Evolutionary conservation across 1,284 basidiomycete species (phyloP).

Genomic region (Moniliophthora roreri): DNA sequence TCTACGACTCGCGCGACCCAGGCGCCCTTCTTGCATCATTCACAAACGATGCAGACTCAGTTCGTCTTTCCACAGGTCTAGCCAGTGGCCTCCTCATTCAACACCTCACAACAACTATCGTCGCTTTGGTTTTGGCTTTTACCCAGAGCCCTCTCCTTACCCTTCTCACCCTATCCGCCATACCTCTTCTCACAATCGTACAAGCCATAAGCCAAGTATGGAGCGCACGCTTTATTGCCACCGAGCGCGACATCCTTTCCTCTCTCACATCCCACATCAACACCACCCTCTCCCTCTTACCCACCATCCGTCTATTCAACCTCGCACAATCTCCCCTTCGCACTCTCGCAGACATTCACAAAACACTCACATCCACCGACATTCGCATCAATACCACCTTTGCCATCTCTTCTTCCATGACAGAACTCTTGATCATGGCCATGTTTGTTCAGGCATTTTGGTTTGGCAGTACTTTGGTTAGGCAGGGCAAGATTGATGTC

Average conservation of each 20-base stretch:
- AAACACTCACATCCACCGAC: conserved; percentile 47
- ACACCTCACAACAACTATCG: conserved; percentile 77
- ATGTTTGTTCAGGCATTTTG: conserved; percentile 99
- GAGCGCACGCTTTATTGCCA: conserved; percentile 64
- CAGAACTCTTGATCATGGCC: conserved; percentile 80
- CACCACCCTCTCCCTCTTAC: conserved; percentile 75
- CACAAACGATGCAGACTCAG: conserved; percentile 89
- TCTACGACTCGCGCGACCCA: conserved; percentile 77
- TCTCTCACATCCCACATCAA: conserved; percentile 79
- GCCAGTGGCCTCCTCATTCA: conserved; percentile 80
- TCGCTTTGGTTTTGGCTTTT: conserved; percentile 84
- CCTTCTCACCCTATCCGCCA: conserved; percentile 87
- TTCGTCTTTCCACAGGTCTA: conserved; percentile 81
- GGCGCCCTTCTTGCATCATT: conserved; percentile 33
- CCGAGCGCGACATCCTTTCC: conserved; percentile 70
- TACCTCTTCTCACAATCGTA: conserved; percentile 81
- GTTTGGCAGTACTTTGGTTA: conserved; percentile 89
- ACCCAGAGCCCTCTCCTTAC: conserved; percentile 81
- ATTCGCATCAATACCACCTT: conserved; percentile 68
- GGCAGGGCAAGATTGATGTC: conserved; percentile 63
- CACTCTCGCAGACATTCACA: conserved; percentile 49
- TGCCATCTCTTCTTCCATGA: conserved; percentile 69
- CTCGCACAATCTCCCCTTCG: conserved; percentile 58
- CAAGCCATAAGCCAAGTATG: conserved; percentile 75
- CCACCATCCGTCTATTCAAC: conserved; percentile 94